These are phyloP conservation scores for Tephrocybe rancida DNA, from an alignment of 768 basidiomycete species.

Conservation along the genomic window DNA sequence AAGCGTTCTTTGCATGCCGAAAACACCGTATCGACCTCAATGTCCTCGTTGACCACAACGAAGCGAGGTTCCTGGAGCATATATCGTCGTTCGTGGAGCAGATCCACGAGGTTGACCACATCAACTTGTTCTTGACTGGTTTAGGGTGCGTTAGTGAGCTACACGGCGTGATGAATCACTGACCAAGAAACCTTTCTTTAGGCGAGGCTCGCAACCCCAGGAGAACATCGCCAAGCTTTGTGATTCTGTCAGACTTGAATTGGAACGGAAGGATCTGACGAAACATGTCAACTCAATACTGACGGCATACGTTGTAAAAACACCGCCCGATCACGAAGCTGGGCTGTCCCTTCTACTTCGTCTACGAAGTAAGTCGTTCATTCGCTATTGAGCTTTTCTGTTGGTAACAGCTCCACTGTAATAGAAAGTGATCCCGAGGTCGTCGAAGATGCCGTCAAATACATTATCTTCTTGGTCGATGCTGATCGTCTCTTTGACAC, in stretches of 20 bases:
- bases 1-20: conserved; percentile 89
- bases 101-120: conserved; percentile 85
- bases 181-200: conserved; percentile 26
- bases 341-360: conserved; percentile 75
- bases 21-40: conserved; percentile 94
- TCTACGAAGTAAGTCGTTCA: conserved; percentile 62
- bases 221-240: conserved; percentile 71
- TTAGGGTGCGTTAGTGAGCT: conserved; percentile 67
- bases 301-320: conserved; percentile 91
- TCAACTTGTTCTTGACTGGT: conserved; percentile 89
- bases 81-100: conserved; percentile 79
- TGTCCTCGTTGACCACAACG: conserved; percentile 82
- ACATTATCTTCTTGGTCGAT: conserved; percentile 97
- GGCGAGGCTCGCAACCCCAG: conserved; percentile 60
- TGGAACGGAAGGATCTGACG: conserved; percentile 72
- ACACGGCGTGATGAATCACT: background rate
- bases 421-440: conserved; percentile 63
- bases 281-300: conserved; percentile 90
- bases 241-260: conserved; percentile 69
- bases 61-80: conserved; percentile 61
- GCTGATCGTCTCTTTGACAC: conserved; percentile 90
- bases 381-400: background rate
- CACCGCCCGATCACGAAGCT: conserved; percentile 88
- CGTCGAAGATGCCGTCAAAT: conserved; percentile 97
- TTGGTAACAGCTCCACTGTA: background rate